A percentile compares a stretch with the other conserved stretches of the same genome.
These are phyloP conservation scores for Aeschynomene evenia DNA, from an alignment of 306 rosid genomes.

Conservation along the genomic window DNA sequence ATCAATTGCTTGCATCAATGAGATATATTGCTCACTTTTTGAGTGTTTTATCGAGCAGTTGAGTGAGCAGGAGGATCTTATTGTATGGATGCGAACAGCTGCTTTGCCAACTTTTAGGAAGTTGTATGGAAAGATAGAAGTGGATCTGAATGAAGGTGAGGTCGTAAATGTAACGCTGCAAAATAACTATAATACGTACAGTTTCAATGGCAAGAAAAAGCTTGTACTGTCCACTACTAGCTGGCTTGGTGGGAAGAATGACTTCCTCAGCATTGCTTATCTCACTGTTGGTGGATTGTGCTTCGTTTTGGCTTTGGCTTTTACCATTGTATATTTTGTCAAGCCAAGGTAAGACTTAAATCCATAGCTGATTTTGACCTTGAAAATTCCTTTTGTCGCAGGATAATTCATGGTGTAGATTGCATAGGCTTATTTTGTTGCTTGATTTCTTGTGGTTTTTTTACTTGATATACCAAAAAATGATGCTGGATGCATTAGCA, in stretches of 20 bases:
- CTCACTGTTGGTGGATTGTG: conserved; percentile 87
- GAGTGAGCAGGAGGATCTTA: conserved; percentile 73
- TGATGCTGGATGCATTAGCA: conserved; percentile 5
- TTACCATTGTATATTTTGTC: conserved; percentile 75
- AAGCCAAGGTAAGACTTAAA: conserved; percentile 75
- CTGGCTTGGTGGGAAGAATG: conserved; percentile 85
- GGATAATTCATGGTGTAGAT: background rate
- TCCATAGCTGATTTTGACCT: background rate
- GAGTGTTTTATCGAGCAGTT: conserved; percentile 49
- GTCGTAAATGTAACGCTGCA: conserved; percentile 37
- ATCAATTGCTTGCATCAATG: conserved; percentile 15
- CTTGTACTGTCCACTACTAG: conserved; percentile 74
- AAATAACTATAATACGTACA: conserved; percentile 70
- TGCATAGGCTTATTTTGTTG: background rate
- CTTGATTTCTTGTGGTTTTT: background rate
- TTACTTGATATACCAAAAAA: background rate
- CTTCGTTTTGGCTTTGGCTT: conserved; percentile 79
- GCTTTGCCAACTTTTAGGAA: conserved; percentile 81
- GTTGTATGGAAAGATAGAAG: conserved; percentile 71
- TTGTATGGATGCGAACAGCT: conserved; percentile 88
- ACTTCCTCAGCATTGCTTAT: conserved; percentile 82
- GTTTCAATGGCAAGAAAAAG: conserved; percentile 72
- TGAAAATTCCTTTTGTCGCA: background rate
- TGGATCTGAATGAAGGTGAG: conserved; percentile 53
- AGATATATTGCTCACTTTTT: conserved; percentile 31